Base-by-base conservation (phyloP, 768 basidiomycete species). In the Agaricus blazei region DNA sequence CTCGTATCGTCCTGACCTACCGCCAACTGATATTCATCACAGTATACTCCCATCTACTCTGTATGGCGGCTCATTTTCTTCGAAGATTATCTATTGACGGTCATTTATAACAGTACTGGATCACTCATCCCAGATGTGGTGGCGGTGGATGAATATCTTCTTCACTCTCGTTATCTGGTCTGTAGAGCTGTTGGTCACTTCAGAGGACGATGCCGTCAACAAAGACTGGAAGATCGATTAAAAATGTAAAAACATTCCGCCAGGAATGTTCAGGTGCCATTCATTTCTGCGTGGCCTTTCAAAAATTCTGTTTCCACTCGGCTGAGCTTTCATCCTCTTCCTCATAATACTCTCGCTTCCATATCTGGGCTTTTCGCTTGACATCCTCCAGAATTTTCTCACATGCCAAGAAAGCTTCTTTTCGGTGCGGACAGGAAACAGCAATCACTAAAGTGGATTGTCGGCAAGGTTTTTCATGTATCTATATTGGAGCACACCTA, bases 131-230 rank as follows among this genome's bases (percentile, higher is more conserved):
- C 91, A 93, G 65, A 82, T 92, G 48, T 93, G 91, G 91, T 93
- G 91, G 88, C 80, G 91, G 58, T 93, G 91, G 90, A 85, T 87
- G 75, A 90, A 90, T 64, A 85, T 93, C 34, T 90, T 92, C 72
- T 87, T 93, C 69, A 92, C 89, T 3, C 76, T 93, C 28, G 75
- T 85, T 26, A 79, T 92, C 41, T 93, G 92, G 91, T 83, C 87
- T 9, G 73, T 93, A 24, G 91, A 93, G 68, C 76, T 93, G 46
- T 67, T 88, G 29, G 88, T 93, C 53, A 84, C 85, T 71, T 80
- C 80, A n/a, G 88, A 84, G 47, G 87, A 88, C 48, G 88, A 89
- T 61, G 72, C 67, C 29, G 68, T 70, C 24, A 76, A 80, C 56
- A 83, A 85, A 63, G 79, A 84, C 64, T 91, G 89, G 88, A 91